Evolutionary conservation across 495 filamentous ascomycete genomes (phyloP).

Genomic region (Lasiosphaeris hirsuta): DNA sequence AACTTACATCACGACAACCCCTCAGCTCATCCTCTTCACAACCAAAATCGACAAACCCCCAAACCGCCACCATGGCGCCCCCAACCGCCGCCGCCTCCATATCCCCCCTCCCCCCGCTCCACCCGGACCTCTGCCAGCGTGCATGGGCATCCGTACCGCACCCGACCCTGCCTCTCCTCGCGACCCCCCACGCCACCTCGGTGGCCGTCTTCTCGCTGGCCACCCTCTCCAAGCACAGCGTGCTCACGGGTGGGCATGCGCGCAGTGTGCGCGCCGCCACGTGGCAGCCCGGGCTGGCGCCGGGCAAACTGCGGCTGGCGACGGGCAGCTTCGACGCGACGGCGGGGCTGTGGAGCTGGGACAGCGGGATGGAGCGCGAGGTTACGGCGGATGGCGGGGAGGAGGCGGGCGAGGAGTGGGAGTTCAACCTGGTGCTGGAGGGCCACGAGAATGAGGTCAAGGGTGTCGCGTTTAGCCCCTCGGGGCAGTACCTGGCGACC

Average conservation of each 20-base stretch:
- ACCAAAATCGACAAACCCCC: background rate
- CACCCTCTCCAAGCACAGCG: constrained; percentile 71
- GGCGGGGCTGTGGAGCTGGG: constrained; percentile 80
- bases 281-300: constrained; percentile 72
- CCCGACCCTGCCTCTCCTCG: constrained; percentile 80
- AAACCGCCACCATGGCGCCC: background rate
- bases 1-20: background rate
- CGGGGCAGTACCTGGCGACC: constrained; percentile 79
- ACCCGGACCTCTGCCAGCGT: constrained; percentile 70
- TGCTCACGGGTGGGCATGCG: constrained; percentile 83
- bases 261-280: constrained; percentile 74
- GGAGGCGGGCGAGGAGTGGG: constrained; percentile 56
- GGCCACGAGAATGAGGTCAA: constrained; percentile 96
- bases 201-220: constrained; percentile 84
- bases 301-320: constrained; percentile 67
- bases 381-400: constrained; percentile 16
- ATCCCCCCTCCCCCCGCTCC: constrained; percentile 48
- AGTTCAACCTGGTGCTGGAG: constrained; percentile 80
- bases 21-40: background rate
- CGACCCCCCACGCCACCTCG: constrained; percentile 80
- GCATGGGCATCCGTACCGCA: constrained; percentile 84
- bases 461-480: constrained; percentile 72
- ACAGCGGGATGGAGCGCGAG: constrained; percentile 40
- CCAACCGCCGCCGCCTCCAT: constrained; percentile 5
- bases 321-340: constrained; percentile 90